Evolutionary conservation across 2,329 filamentous ascomycete genomes (phyloP), one percentile per base, ranked within the genome.

Genomic region (Fusarium cicatricum): DNA sequence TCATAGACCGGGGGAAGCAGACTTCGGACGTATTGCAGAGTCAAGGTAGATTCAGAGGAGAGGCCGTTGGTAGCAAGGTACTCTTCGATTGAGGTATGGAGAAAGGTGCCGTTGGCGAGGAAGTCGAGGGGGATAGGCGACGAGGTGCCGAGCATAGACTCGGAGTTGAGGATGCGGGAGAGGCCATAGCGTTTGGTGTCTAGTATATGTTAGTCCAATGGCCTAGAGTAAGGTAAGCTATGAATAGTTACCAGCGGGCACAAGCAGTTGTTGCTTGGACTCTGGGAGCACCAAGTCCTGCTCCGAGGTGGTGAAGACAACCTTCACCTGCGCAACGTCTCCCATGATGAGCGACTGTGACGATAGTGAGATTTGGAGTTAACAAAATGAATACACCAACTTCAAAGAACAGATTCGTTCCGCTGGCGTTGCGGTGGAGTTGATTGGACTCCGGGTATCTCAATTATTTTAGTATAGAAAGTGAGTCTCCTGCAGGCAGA

Each of bases 1-100:
- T 96, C 88, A 74, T 95, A 94, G 31, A 90, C 82, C 15, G 95
- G 95, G 8, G 95, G 95, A 56, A 97, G 87, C 66, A 97, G 80
- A 61, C 92, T 95, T 68, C 92, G 89, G 31, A 97, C 92, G 76
- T 98, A 99, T 79, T 98, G 93, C 52, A 99, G 84, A 31, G 89
- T 90, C 46, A 99, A 79, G 4, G 90, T 94, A 5, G 89, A 90
- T 79, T 99, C 95, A 36, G 92, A 85, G 16, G 92, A 97, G 58
- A 98, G 88, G 43, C 94, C 94, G 70, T 95, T 90, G 59, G 87
- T 81, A 14, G 88, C 88, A 56, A 99, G 86, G 76, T 96, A 97
- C 70, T 97, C 91, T 73, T 97, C 91, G 64, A 99, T 85, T 15
- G 91, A 92, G 21, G 92, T 90, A 59, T 91, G 89, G 45, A 99